Conservation (phyloP, 805 yeast species). For the Metschnikowia lachancei region DNA sequence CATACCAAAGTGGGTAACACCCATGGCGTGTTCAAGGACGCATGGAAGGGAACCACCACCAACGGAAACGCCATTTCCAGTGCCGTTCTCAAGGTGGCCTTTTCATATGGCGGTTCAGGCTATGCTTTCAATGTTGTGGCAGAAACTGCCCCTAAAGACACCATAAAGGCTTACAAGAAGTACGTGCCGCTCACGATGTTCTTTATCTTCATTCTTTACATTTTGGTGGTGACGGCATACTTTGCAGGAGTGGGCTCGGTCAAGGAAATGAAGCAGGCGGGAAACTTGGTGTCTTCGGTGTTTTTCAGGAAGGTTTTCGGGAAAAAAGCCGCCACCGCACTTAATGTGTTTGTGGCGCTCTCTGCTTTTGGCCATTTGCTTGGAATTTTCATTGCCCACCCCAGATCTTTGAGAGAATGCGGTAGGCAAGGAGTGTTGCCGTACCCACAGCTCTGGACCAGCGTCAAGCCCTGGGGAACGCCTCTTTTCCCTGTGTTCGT, state of each 20-base stretch:
- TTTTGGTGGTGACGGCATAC: slow-evolving; percentile 33
- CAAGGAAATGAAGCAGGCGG: slow-evolving; percentile 27
- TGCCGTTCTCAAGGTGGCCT: slow-evolving; percentile 44
- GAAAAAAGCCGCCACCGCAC: slow-evolving; percentile 23
- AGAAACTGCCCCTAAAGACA: slow-evolving; percentile 27
- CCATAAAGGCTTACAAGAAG: slow-evolving; percentile 25
- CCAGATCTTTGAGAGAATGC: slow-evolving; percentile 32
- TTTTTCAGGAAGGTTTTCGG: slow-evolving; percentile 34
- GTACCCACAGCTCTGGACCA: slow-evolving; percentile 26
- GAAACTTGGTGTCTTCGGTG: slow-evolving; percentile 28
- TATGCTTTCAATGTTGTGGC: slow-evolving; percentile 41
- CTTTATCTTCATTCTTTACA: slow-evolving; percentile 30
- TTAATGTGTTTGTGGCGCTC: slow-evolving; percentile 28
- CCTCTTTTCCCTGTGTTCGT: slow-evolving; percentile 27
- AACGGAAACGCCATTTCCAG: slow-evolving; percentile 42
- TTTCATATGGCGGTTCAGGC: slow-evolving; percentile 41
- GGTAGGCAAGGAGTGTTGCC: slow-evolving; percentile 37
- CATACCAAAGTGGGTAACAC: slow-evolving; percentile 32
- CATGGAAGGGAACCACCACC: slow-evolving; percentile 41
- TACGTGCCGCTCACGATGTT: slow-evolving; percentile 33
- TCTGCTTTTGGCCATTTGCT: slow-evolving; percentile 33
- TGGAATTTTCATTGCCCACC: slow-evolving; percentile 29
- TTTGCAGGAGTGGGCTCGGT: slow-evolving; percentile 29
- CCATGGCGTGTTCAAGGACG: slow-evolving; percentile 32
- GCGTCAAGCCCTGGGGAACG: slow-evolving; percentile 34